Evolutionary conservation across 148 eudicot genomes (phyloP), one percentile per base, ranked within the genome.

Genomic region (Suaeda aralocaspica): DNA sequence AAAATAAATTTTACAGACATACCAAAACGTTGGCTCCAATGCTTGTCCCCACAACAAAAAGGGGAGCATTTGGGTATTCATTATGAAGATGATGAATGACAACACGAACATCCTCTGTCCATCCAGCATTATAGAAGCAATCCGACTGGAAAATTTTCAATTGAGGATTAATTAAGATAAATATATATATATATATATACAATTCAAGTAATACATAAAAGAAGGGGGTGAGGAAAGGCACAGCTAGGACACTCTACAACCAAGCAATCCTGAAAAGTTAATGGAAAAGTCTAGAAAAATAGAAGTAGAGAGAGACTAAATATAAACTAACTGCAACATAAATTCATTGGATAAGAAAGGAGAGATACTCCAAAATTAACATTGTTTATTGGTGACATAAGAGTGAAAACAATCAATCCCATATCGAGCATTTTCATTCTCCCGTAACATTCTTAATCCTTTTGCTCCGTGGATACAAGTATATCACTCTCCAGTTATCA

Each of bases 11-110:
- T 55, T 6, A 61, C n/a, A 69, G 65, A 69, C 75, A 13, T 82
- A 94, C 98, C 97, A 94, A 58, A 76, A 94, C 44, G 52, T 94
- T 94, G 67, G 98, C 98, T 68, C 96, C 98, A 72, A 94, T 87
- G 86, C 97, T 94, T 10, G 91, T 87, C 73, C 98, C 98, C 50
- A 94, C 76, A 46, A 81, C 79, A 79, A 84, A 91, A 48, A 94
- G 69, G 25, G 96, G 92, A 41, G 91, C 89, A 64, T 74, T 69
- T 45, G 89, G 83, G 76, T 86, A 83, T 80, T 94, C 86, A 28
- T 67, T 34, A 77, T 89, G 98, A 64, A 94, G 87, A 81, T 86
- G 72, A 70, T 79, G 81, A 72, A 88, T 72, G 44, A 91, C 82
- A 9, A 70, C 84, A 64, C 91, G 85, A 66, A 84, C 61, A 82